phyloP scores from a whole-genome alignment of 352 stramenopile species.

The Aphanomyces stellatus region DNA sequence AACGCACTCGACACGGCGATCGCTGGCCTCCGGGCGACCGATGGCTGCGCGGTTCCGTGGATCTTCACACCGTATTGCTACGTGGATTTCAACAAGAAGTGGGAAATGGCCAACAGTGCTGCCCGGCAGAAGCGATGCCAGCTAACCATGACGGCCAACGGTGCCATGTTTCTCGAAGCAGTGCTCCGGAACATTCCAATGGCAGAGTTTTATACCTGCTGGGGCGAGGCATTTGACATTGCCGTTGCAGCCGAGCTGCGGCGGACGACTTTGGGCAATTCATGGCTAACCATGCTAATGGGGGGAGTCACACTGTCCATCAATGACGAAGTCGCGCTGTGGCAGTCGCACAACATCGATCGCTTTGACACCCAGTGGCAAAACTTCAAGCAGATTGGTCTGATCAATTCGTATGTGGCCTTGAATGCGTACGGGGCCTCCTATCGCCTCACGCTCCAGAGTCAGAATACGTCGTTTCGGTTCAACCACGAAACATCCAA shows the following conservation, averaged over 20 bases:
- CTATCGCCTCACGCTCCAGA: neutral
- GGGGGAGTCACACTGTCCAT: too few species aligned
- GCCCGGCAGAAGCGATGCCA: neutral
- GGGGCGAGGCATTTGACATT: neutral
- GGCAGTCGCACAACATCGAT: neutral
- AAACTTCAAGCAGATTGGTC: neutral
- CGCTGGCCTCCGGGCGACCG: neutral
- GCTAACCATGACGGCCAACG: neutral
- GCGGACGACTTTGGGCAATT: too few species aligned
- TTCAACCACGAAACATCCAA: neutral
- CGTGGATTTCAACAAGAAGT: neutral
- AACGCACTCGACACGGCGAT: too few species aligned
- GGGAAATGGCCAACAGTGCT: neutral
- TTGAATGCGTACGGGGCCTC: neutral
- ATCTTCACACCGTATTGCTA: neutral
- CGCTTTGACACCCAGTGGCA: neutral
- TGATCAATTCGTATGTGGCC: neutral
- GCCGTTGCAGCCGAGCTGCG: neutral
- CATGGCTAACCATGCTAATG: too few species aligned
- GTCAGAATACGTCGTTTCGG: neutral
- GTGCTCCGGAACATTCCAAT: neutral
- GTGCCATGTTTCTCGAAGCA: neutral
- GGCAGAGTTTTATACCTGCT: neutral
- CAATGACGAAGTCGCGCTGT: neutral
- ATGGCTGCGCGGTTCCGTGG: neutral